phyloP scores from a whole-genome alignment of 2,329 filamentous ascomycete species.

The Alternaria dauci region DNA sequence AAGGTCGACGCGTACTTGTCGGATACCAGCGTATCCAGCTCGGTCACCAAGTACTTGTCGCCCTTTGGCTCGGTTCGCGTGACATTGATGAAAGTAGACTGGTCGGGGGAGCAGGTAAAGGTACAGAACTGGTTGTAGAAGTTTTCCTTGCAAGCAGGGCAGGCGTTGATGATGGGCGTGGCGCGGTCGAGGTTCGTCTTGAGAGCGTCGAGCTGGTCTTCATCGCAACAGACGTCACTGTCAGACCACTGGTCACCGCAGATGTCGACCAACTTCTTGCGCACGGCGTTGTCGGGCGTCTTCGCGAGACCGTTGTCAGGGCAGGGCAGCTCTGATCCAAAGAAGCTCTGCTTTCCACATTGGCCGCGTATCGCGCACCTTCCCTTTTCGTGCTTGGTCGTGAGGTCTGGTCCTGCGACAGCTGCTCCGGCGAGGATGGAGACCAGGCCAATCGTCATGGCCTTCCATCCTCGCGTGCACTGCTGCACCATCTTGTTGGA shows the following conservation, averaged over 20 bases:
- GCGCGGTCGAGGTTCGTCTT: conserved; percentile 86
- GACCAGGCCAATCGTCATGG: conserved; percentile 38
- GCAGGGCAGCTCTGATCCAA: conserved; percentile 88
- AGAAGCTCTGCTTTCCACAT: conserved; percentile 90
- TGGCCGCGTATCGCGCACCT: conserved; percentile 90
- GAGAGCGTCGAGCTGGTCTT: conserved; percentile 82
- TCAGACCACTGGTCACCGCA: conserved; percentile 89
- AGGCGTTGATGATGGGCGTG: conserved; percentile 88
- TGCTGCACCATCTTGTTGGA: conserved; percentile 30
- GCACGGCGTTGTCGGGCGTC: conserved; percentile 74
- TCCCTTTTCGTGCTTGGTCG: conserved; percentile 78
- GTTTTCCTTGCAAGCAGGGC: conserved; percentile 96
- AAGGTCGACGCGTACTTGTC: conserved; percentile 85
- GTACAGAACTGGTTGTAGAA: conserved; percentile 99
- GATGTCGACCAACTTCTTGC: conserved; percentile 80
- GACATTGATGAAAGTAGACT: conserved; percentile 94
- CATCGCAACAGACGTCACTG: conserved; percentile 83
- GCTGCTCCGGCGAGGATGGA: conserved; percentile 39
- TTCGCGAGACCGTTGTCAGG: conserved; percentile 86
- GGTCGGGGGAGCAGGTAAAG: conserved; percentile 96
- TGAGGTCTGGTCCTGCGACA: conserved; percentile 44
- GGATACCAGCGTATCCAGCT: conserved; percentile 89
- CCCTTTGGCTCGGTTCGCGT: conserved; percentile 73
- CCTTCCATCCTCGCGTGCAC: conserved; percentile 34
- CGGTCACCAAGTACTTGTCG: conserved; percentile 75